Conservation (phyloP, 768 basidiomycete species). For the Boletus barrowsii region DNA sequence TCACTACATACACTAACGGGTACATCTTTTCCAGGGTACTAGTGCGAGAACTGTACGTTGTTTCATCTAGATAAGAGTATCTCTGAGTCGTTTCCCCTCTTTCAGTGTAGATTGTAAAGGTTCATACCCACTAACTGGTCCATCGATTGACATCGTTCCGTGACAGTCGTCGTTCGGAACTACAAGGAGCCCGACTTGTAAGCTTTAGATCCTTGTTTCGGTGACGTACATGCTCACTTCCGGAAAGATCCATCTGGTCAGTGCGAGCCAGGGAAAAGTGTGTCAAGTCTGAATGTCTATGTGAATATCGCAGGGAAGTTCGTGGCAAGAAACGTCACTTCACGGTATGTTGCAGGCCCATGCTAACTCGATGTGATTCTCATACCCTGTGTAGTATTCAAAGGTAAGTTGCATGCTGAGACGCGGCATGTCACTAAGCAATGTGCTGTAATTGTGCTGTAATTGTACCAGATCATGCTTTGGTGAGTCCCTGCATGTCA, state of each 20-base stretch:
- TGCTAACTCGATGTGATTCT: not conserved
- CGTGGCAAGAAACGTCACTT: conserved; percentile 82
- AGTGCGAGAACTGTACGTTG: conserved; percentile 69
- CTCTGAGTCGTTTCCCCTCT: not conserved
- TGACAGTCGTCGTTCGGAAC: conserved; percentile 68
- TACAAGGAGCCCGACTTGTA: conserved; percentile 78
- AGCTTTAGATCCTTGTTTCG: conserved; percentile 25
- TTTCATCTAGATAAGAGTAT: not conserved
- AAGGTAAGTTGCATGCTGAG: conserved; percentile 48
- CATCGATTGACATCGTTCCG: not conserved
- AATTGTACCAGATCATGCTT: conserved; percentile 68
- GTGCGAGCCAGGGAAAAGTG: conserved; percentile 32
- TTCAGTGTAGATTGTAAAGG: conserved; percentile 68
- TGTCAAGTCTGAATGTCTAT: conserved; percentile 22
- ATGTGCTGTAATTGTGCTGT: not conserved
- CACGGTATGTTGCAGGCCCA: conserved; percentile 50
- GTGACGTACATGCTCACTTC: conserved; percentile 2
- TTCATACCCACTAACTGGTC: not conserved
- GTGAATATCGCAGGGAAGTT: conserved; percentile 68
- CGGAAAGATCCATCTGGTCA: conserved; percentile 74
- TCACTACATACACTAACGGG: conserved; percentile 2
- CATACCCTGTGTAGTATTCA: conserved; percentile 53
- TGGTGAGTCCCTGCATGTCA: conserved; percentile 49
- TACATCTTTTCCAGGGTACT: conserved; percentile 47
- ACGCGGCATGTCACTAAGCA: conserved; percentile 3